Percentiles rank a stretch among this genome's conserved stretches.
Evolutionary conservation across 2,329 filamentous ascomycete species (phyloP).

Genomic region (Phialocephala sp.): DNA sequence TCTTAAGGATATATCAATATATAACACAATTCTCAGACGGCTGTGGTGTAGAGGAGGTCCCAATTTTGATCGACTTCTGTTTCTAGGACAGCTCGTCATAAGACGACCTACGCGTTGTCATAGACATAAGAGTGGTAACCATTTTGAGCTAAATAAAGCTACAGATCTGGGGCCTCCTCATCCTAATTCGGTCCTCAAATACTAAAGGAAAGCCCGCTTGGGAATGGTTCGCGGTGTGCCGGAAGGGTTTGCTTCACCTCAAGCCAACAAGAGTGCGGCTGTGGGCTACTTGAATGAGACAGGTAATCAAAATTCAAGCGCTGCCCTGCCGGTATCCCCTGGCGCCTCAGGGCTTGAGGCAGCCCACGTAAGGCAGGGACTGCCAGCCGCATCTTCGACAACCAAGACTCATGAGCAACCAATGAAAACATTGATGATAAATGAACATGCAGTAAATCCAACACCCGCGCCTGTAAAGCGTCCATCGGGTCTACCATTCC

Average conservation of each 20-base stretch:
- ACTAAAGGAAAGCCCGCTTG: not conserved
- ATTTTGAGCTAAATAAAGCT: not conserved
- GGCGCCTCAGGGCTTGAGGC: not conserved
- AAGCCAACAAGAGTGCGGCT: not conserved
- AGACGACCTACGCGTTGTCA: not conserved
- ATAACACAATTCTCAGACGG: not conserved
- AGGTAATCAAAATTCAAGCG: not conserved
- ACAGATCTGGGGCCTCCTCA: not conserved
- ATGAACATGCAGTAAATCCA: not conserved
- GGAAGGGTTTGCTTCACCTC: not conserved
- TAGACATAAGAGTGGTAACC: not conserved
- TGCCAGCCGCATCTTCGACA: not conserved
- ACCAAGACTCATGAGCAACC: not conserved
- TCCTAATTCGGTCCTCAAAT: not conserved
- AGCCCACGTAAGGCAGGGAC: not conserved
- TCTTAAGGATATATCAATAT: not conserved
- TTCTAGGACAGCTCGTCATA: not conserved
- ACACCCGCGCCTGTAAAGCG: not conserved
- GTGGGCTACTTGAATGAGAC: not conserved
- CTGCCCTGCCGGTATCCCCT: not conserved
- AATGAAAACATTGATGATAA: slow-evolving; percentile 4
- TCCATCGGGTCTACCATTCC: not conserved
- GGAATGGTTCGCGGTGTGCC: not conserved
- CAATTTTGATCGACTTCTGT: not conserved
- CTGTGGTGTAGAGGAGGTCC: not conserved